These are phyloP conservation scores for Baorangia bicolor DNA, from an alignment of 768 basidiomycete genomes.

Conservation along the genomic window DNA sequence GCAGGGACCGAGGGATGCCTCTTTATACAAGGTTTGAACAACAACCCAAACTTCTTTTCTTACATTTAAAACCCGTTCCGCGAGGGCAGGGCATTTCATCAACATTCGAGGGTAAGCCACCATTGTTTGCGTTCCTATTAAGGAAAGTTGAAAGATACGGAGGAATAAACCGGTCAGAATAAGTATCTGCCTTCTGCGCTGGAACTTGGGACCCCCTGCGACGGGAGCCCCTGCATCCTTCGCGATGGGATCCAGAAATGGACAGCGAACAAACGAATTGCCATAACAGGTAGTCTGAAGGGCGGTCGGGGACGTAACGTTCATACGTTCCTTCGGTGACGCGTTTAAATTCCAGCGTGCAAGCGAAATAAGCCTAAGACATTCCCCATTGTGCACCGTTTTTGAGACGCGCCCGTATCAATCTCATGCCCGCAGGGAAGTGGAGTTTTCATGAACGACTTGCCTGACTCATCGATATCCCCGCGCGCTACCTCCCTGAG, in stretches of 20 bases:
- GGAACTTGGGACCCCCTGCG: slow-evolving; percentile 33
- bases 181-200: slow-evolving; percentile 34
- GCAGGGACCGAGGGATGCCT: slow-evolving; percentile 31
- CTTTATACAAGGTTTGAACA: slow-evolving; percentile 38
- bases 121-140: slow-evolving; percentile 34
- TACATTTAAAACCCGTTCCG: slow-evolving; percentile 27
- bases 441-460: slow-evolving; percentile 15
- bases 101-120: slow-evolving; percentile 22
- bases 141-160: slow-evolving; percentile 36
- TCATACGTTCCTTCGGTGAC: slow-evolving; percentile 29
- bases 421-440: slow-evolving; percentile 24
- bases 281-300: slow-evolving; percentile 38
- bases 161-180: slow-evolving; percentile 29
- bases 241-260: slow-evolving; percentile 32
- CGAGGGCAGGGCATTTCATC: slow-evolving; percentile 20
- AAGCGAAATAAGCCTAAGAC: slow-evolving; percentile 30
- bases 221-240: slow-evolving; percentile 23
- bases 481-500: slow-evolving; percentile 15
- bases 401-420: slow-evolving; percentile 14
- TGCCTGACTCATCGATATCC: slow-evolving; percentile 15
- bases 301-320: slow-evolving; percentile 34
- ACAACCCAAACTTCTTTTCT: slow-evolving; percentile 31
- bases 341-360: slow-evolving; percentile 29
- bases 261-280: slow-evolving; percentile 37
- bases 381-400: slow-evolving; percentile 16